Conservation (phyloP, 257 asterid species). For the Mentha longifolia region DNA sequence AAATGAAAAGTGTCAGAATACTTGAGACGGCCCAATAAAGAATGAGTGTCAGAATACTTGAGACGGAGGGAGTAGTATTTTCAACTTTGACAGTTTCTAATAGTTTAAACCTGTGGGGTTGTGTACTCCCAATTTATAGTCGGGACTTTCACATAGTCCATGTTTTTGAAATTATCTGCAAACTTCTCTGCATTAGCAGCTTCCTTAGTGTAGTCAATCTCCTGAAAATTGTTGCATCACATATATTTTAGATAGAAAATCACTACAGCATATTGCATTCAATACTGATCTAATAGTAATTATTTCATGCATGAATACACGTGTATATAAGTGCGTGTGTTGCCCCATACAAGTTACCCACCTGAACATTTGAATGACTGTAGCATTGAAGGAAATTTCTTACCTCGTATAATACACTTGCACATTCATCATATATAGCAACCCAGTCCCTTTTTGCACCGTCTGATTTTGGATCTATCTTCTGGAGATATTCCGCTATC, state of each 20-base stretch:
- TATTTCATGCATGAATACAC: not conserved
- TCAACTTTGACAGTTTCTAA: constrained; percentile 3
- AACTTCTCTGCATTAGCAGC: constrained; percentile 87
- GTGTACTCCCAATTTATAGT: constrained; percentile 82
- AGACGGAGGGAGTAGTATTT: too few relatives aligned
- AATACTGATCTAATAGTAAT: not conserved
- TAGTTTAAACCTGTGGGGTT: constrained; percentile 82
- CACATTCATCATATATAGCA: constrained; percentile 97
- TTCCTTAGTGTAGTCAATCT: constrained; percentile 93
- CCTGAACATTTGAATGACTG: not conserved
- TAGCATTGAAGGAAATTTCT: constrained; percentile 26
- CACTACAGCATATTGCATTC: not conserved
- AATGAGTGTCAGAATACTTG: too few relatives aligned
- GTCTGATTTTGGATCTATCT: constrained; percentile 95
- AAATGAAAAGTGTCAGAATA: too few relatives aligned
- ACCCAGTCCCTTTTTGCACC: constrained; percentile 99
- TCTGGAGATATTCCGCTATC: constrained; percentile 95
- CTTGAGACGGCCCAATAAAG: too few relatives aligned
- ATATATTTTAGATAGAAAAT: not conserved
- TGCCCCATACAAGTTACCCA: not conserved
- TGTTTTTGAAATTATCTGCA: constrained; percentile 71
- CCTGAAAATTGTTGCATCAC: constrained; percentile 50
- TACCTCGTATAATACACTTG: constrained; percentile 89
- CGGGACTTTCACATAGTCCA: constrained; percentile 93
- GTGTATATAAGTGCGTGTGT: not conserved